Percentiles rank a stretch among this genome's conserved stretches.
These are phyloP conservation scores for Apiotrichum gamsii DNA, from an alignment of 1,284 basidiomycete genomes.

Conservation along the genomic window DNA sequence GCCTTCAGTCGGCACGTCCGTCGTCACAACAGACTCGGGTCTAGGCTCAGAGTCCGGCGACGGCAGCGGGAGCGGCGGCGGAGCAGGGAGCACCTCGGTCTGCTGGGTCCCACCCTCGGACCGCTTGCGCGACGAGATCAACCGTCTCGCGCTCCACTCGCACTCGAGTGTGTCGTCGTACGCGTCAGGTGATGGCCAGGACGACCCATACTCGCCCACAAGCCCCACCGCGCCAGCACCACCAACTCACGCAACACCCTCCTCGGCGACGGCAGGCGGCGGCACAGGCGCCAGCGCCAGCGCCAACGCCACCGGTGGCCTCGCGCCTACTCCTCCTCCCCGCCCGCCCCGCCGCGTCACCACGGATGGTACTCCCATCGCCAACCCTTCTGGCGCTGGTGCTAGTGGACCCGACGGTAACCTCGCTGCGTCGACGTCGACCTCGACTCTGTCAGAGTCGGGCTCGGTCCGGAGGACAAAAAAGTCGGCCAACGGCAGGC, in stretches of 20 bases:
- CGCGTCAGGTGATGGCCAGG: constrained; percentile 15
- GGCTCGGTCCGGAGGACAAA: constrained; percentile 18
- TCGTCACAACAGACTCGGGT: constrained; percentile 10
- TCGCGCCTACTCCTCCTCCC: constrained; percentile 6
- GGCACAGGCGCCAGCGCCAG: too few relatives aligned
- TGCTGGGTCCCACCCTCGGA: constrained; percentile 49
- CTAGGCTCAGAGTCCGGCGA: constrained; percentile 15
- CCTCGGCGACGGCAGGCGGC: background rate
- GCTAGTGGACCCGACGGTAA: too few relatives aligned
- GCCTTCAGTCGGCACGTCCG: constrained; percentile 9
- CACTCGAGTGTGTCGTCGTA: constrained; percentile 49
- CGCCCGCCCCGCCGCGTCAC: constrained; percentile 12
- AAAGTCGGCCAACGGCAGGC: constrained; percentile 22
- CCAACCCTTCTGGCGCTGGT: too few relatives aligned
- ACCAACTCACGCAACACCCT: background rate
- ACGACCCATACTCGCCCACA: constrained; percentile 8
- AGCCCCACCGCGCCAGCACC: background rate
- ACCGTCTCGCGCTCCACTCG: constrained; percentile 56
- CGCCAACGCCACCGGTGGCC: too few relatives aligned
- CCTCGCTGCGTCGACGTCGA: constrained; percentile 3
- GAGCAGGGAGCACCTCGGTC: too few relatives aligned
- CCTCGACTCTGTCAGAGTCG: background rate
- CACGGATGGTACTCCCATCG: too few relatives aligned
- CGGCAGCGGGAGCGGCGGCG: too few relatives aligned
- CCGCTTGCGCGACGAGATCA: constrained; percentile 44